Conservation (phyloP, 768 basidiomycete genomes). For the Exsudoporus frostii region DNA sequence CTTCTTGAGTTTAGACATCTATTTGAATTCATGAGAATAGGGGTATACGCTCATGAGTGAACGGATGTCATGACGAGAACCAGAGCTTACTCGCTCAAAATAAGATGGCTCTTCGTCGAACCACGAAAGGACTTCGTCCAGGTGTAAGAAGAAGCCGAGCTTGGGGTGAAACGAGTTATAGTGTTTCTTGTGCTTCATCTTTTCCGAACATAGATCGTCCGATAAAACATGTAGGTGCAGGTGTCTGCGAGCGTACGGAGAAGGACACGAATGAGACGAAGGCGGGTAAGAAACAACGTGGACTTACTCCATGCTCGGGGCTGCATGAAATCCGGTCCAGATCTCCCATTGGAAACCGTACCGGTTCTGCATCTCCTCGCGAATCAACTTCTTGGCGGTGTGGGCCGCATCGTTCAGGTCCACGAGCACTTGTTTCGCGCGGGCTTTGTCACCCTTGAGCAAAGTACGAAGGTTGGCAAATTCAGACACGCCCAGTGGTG, state of each 20-base stretch:
- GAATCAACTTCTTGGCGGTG: conserved; percentile 55
- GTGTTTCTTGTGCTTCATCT: conserved; percentile 84
- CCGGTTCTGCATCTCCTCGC: conserved; percentile 74
- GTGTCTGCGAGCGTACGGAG: conserved; percentile 45
- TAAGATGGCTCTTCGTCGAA: conserved; percentile 63
- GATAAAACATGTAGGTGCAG: conserved; percentile 86
- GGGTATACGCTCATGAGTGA: neutral
- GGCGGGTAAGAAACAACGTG: neutral
- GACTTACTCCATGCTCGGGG: conserved; percentile 82
- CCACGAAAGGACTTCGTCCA: conserved; percentile 80
- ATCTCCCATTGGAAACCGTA: conserved; percentile 76
- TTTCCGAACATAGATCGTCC: conserved; percentile 64
- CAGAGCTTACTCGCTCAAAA: conserved; percentile 44
- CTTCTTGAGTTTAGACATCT: conserved; percentile 55
- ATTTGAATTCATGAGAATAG: neutral
- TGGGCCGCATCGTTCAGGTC: conserved; percentile 56
- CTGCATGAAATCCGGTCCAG: conserved; percentile 81
- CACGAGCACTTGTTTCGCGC: conserved; percentile 52
- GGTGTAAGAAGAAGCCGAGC: conserved; percentile 76
- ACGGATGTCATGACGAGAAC: neutral
- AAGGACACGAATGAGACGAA: neutral
- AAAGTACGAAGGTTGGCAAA: conserved; percentile 57
- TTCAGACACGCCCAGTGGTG: conserved; percentile 33
- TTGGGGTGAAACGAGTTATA: conserved; percentile 89
- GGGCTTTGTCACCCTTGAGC: conserved; percentile 49